Evolutionary conservation across 768 basidiomycete genomes (phyloP).

Genomic region (Kwoniella dendrophila): DNA sequence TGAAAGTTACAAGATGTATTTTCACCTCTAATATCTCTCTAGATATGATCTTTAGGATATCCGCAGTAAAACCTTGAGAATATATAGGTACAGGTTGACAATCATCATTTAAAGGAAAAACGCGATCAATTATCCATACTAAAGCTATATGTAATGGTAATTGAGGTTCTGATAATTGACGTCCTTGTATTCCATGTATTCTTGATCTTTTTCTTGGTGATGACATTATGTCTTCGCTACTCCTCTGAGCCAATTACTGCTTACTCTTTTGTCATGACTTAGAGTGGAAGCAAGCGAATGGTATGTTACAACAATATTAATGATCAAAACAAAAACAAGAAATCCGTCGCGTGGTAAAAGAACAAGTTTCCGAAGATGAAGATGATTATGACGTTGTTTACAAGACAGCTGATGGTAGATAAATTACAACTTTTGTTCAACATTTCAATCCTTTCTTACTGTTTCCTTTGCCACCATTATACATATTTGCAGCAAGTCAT

Average conservation of each 20-base stretch:
- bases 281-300: neutral
- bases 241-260: neutral
- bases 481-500: neutral
- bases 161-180: constrained; percentile 25
- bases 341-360: constrained; percentile 16
- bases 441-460: neutral
- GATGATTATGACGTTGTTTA: constrained; percentile 6
- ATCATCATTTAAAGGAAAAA: constrained; percentile 35
- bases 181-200: constrained; percentile 7
- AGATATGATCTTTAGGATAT: constrained; percentile 34
- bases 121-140: constrained; percentile 33
- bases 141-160: constrained; percentile 40
- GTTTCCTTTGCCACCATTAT: constrained; percentile 1
- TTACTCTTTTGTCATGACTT: neutral
- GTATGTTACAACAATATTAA: neutral
- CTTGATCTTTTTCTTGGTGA: constrained; percentile 16
- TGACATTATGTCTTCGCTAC: constrained; percentile 15
- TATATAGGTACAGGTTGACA: constrained; percentile 27
- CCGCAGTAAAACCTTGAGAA: constrained; percentile 32
- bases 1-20: neutral
- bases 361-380: constrained; percentile 3
- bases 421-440: neutral
- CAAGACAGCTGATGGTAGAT: neutral
- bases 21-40: constrained; percentile 42
- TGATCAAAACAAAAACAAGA: neutral